phyloP scores from a whole-genome alignment of 106 monocot genomes.

The Dendrobium catenatum region DNA sequence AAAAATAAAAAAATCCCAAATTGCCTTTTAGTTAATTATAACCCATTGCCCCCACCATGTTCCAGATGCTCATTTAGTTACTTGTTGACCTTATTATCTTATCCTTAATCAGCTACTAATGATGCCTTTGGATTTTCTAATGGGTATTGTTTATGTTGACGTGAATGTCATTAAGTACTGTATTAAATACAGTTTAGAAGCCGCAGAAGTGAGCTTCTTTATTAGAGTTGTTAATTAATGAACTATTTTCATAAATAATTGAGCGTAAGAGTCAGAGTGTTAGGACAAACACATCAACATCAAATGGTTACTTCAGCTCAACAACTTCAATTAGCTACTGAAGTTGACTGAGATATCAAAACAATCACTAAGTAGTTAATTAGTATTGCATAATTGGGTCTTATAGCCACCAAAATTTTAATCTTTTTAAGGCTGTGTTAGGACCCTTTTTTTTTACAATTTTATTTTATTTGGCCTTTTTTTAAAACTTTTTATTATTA shows the following conservation, averaged over 20 bases:
- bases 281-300: background rate
- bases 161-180: background rate
- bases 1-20: too few relatives aligned
- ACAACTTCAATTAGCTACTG: background rate
- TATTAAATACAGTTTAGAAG: background rate
- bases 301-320: background rate
- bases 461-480: too few relatives aligned
- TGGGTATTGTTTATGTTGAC: background rate
- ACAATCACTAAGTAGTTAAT: too few relatives aligned
- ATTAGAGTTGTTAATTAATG: constrained; percentile 6
- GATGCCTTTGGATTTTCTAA: background rate
- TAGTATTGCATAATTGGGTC: too few relatives aligned
- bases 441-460: too few relatives aligned
- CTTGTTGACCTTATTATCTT: background rate
- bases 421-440: too few relatives aligned
- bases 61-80: background rate
- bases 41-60: too few relatives aligned
- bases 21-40: too few relatives aligned
- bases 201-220: background rate
- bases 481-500: too few relatives aligned
- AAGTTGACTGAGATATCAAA: too few relatives aligned
- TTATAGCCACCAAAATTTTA: too few relatives aligned
- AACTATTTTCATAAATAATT: background rate
- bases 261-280: background rate
- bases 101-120: background rate